These are phyloP conservation scores for Suillus discolor DNA, from an alignment of 768 basidiomycete genomes.

Conservation along the genomic window DNA sequence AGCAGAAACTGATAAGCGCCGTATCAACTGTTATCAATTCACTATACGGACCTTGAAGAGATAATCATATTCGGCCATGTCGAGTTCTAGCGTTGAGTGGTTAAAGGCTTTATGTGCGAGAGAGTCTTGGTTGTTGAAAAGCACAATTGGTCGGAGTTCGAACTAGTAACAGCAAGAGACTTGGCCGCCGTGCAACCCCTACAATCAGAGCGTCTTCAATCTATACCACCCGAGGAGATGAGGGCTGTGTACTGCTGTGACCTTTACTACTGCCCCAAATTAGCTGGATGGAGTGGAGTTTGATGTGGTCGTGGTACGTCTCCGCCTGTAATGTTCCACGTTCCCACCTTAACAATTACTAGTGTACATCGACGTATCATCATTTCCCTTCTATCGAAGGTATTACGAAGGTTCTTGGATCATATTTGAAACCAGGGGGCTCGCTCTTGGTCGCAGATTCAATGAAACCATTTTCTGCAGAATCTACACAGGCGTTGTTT, in stretches of 20 bases:
- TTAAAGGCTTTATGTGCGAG: slow-evolving; percentile 12
- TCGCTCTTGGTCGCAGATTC: slow-evolving; percentile 61
- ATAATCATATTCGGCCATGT: slow-evolving; percentile 96
- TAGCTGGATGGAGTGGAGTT: slow-evolving; percentile 59
- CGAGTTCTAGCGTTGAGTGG: slow-evolving; percentile 16
- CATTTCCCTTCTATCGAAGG: slow-evolving; percentile 54
- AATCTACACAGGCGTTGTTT: slow-evolving; percentile 28
- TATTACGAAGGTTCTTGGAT: slow-evolving; percentile 54
- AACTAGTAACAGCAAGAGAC: slow-evolving; percentile 16
- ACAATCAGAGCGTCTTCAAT: slow-evolving; percentile 56
- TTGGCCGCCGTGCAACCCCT: slow-evolving; percentile 25
- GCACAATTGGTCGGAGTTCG: slow-evolving; percentile 31
- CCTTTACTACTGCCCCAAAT: slow-evolving; percentile 46
- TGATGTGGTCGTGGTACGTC: slow-evolving; percentile 69
- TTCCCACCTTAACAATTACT: neutral
- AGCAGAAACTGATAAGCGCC: slow-evolving; percentile 9
- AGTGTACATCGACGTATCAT: slow-evolving; percentile 71
- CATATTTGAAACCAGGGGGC: slow-evolving; percentile 64
- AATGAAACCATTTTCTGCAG: slow-evolving; percentile 26
- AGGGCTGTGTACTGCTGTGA: slow-evolving; percentile 51
- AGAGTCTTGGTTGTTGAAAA: slow-evolving; percentile 10
- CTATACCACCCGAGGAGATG: slow-evolving; percentile 67
- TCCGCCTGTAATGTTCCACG: neutral
- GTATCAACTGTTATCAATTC: neutral
- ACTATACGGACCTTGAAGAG: slow-evolving; percentile 84